Conservation (phyloP, 306 rosid genomes). For the Clitoria ternatea region DNA sequence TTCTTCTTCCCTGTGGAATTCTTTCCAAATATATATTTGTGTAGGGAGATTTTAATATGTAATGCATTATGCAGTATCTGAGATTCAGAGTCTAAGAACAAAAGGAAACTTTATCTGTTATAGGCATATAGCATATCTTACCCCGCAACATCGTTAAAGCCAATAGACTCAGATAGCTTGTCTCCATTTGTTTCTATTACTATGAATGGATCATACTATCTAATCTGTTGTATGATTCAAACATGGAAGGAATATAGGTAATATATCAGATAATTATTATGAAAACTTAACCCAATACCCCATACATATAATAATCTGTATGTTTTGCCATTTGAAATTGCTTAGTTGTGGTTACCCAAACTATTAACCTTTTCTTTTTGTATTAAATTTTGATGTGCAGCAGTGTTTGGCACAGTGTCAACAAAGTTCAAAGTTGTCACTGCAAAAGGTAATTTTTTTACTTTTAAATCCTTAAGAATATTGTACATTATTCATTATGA, state of each 20-base stretch:
- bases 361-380: not conserved
- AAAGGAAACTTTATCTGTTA: not conserved
- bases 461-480: too few relatives aligned
- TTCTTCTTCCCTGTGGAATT: conserved; percentile 72
- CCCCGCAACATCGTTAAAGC: conserved; percentile 87
- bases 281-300: not conserved
- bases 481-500: too few relatives aligned
- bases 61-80: not conserved
- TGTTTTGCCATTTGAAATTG: not conserved
- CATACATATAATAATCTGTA: not conserved
- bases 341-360: not conserved
- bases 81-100: not conserved
- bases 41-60: not conserved
- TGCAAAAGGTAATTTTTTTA: too few relatives aligned
- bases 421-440: too few relatives aligned
- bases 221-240: conserved; percentile 45
- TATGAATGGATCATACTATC: conserved; percentile 66
- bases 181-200: conserved; percentile 76
- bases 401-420: not conserved
- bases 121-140: conserved; percentile 28
- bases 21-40: conserved; percentile 86
- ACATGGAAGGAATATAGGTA: not conserved
- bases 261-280: not conserved
- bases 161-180: conserved; percentile 76
- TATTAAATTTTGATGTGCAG: not conserved